phyloP scores from a whole-genome alignment of 495 filamentous ascomycete species.

The Penicillium maclennaniae region DNA sequence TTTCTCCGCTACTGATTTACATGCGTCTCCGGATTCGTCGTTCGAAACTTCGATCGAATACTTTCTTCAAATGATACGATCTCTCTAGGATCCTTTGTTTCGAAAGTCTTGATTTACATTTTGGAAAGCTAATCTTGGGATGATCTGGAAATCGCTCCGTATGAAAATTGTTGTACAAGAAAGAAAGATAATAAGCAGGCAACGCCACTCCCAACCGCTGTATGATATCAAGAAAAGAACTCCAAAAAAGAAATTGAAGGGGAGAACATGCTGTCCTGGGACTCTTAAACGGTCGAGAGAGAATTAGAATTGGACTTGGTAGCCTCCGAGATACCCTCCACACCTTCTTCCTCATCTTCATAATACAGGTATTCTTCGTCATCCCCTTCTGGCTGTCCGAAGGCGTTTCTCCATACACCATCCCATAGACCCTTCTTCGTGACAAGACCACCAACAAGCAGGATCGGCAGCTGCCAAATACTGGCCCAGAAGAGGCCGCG shows the following conservation, averaged over 20 bases:
- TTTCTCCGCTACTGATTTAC: no score
- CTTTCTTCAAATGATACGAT: no score
- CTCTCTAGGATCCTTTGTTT: no score
- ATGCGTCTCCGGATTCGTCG: no score
- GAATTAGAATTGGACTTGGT: not conserved
- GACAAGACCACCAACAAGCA: slow-evolving; percentile 85
- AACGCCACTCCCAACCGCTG: slow-evolving; percentile 26
- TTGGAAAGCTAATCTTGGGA: not conserved
- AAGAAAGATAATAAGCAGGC: slow-evolving; percentile 3
- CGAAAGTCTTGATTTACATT: no score
- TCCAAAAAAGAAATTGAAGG: slow-evolving; percentile 1
- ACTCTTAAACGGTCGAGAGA: not conserved
- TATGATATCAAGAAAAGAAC: slow-evolving; percentile 13
- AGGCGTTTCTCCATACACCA: slow-evolving; percentile 67
- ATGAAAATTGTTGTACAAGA: slow-evolving; percentile 28
- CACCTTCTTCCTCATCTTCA: slow-evolving; percentile 33
- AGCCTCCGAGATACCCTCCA: not conserved
- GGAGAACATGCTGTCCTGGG: not conserved
- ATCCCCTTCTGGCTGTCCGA: slow-evolving; percentile 49
- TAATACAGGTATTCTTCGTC: slow-evolving; percentile 41
- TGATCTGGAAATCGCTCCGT: slow-evolving; percentile 3
- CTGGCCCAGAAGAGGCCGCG: slow-evolving; percentile 93
- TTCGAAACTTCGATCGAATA: no score
- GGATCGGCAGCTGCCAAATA: slow-evolving; percentile 91
- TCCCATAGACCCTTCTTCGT: slow-evolving; percentile 96